Evolutionary conservation across 192 early-diverging fungal species (phyloP), one percentile per base, ranked within the genome.

Genomic region (Tieghemiomyces parasiticus): DNA sequence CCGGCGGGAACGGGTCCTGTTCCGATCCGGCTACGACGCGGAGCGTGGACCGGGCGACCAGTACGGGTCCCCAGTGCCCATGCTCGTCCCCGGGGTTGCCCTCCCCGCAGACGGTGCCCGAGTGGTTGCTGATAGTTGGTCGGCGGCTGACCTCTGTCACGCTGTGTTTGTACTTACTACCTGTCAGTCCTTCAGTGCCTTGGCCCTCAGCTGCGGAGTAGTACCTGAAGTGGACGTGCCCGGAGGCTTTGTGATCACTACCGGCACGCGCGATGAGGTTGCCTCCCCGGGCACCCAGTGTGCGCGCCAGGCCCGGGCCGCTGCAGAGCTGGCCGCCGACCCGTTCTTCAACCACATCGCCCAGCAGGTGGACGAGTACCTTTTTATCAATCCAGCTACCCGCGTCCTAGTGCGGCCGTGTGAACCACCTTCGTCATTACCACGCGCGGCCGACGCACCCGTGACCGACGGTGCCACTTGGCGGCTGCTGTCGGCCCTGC

Each of bases 171-270:
- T 56, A 4, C 19, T 56, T 13, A 35, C 54, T 34, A 35, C 54
- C 26, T 56, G 54, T 24, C 54, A 56, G 12, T 26, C 54, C 30
- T 56, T 56, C 33, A 31, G 16, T 1, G 29, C 31, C 16, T 16
- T 56, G 54, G 54, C 54, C 30, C 32, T 56, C 0, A 35, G 54
- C 34, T 56, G 54, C 24, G 54, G 54, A 9, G 32, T 34, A 1
- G 54, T 19, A n/a, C 54, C 54, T 2, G 54, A 56, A 34, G 54
- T 56, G 20, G 54, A 56, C 30, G 2, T 56, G 19, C 54, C 54
- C 2, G 54, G 54, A 33, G 54, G 54, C 9, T 56, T 56, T 34
- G 34, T 24, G 9, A 6, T 48, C 4, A 14, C 4, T 24, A 48
- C 47, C 13, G 47, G n/a, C 38, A 6, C 9, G 9, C 16, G 38